Evolutionary conservation across 75 land plant genomes (phyloP), one percentile per base, ranked within the genome.

Genomic region (Selaginella tamariscina): DNA sequence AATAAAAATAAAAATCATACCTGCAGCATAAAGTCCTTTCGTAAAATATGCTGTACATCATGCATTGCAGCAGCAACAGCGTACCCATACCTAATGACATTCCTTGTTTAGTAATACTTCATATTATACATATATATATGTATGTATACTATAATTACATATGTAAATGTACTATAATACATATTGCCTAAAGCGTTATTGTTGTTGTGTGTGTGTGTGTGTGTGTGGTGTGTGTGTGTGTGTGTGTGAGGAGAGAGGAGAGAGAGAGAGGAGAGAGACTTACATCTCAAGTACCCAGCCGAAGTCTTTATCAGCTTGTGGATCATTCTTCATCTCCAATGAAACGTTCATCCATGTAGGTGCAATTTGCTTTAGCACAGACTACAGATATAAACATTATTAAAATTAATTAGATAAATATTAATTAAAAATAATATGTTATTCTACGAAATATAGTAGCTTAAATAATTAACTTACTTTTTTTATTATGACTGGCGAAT

Each of bases 271-370:
- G 15, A 39, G 5, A 9, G 62, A 59, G 2, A 59, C 62, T 59
- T 59, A 59, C 62, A 59, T 59, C n/a, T 59, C 62, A n/a, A 59
- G 62, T n/a, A 59, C 62, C 62, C 62, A 59, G 8, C 62, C 62
- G 26, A 59, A 59, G 21, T 21, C 62, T n/a, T 59, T 59, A 59
- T 59, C 62, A 23, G 62, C 62, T 59, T 59, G 27, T 9, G 62
- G 62, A 27, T 59, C 62, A 23, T 59, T 59, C 62, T 59, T 59
- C 26, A 59, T 23, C 26, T 21, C 62, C 62, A 59, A 59, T n/a
- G 62, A 59, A 21, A 59, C 62, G 23, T 59, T 59, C 62, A 59
- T 59, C 62, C 62, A 59, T 8, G 62, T 59, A 5, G 62, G 62
- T 2, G 62, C 62, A 23, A 59, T 59, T 21, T 23, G 18, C n/a